These are phyloP conservation scores for Periconia macrospinosa DNA, from an alignment of 2,329 filamentous ascomycete species.

Conservation along the genomic window DNA sequence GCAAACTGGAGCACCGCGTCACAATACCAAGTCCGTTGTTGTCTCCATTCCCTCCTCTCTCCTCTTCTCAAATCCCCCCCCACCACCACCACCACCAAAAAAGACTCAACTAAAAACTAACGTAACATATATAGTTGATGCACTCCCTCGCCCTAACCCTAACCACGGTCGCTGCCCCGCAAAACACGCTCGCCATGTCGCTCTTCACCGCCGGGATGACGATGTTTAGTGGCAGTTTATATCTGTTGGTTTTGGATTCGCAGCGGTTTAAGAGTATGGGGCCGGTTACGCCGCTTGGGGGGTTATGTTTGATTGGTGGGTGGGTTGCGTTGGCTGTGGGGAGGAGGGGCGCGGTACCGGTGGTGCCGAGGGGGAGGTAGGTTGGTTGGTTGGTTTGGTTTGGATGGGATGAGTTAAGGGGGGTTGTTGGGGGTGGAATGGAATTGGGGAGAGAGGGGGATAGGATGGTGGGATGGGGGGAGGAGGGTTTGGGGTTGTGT, in stretches of 20 bases:
- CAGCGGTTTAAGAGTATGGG: conserved; percentile 62
- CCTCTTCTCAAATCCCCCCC: background rate
- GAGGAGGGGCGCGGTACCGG: conserved; percentile 22
- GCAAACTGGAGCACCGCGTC: conserved; percentile 67
- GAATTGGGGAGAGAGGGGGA: too few relatives aligned
- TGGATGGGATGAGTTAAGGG: conserved; percentile 47
- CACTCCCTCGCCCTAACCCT: conserved; percentile 65
- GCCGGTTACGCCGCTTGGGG: conserved; percentile 67
- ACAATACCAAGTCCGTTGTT: conserved; percentile 62
- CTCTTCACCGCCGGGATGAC: conserved; percentile 68
- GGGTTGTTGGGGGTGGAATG: too few relatives aligned
- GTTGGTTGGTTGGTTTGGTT: background rate
- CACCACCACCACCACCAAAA: background rate
- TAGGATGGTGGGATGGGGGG: conserved; percentile 55
- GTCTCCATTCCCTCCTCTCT: background rate
- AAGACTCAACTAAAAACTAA: background rate
- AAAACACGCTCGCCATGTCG: conserved; percentile 58
- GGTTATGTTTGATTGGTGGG: conserved; percentile 65
- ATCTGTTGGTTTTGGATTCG: conserved; percentile 65
- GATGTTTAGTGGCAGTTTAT: conserved; percentile 68
- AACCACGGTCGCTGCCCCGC: conserved; percentile 54
- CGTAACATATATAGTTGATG: conserved; percentile 58
- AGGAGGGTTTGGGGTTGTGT: conserved; percentile 53
- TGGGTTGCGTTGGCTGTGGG: conserved; percentile 57
- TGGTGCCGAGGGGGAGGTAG: conserved; percentile 19